Evolutionary conservation across 2,329 filamentous ascomycete species (phyloP), one percentile per base, ranked within the genome.

Genomic region (Trichophyton benhamiae): DNA sequence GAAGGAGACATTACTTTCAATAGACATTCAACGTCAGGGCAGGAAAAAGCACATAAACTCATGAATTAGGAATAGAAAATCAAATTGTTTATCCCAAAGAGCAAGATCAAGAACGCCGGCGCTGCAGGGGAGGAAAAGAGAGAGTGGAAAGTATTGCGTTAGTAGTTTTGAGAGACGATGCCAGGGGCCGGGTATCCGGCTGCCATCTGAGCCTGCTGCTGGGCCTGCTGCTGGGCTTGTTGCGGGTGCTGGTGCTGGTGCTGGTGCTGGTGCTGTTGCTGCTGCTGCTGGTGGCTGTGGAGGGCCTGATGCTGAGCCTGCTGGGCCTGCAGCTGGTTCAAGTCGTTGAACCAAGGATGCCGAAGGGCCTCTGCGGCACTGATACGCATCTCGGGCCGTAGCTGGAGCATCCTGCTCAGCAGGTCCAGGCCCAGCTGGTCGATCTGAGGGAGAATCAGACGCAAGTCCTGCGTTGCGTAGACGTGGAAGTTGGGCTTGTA

Each of bases 401-500:
- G 79, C 73, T 97, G 92, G 33, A 99, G 83, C 89, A 99, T 95
- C 64, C 88, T 83, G 69, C 88, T 86, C 66, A 99, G 80, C 57
- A 99, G 79, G 71, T 96, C 91, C 69, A 99, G 84, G 7, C 92
- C 94, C 9, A 88, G 79, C 17, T 85, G 84, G 70, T 99, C 94
- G 68, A 99, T 90, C 71, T 95, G 89, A 0, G 90, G 91, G 25
- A 99, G 80, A 65, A 97, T 94, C 62, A 87, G 83, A 20, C 88
- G 83, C 60, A 97, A 79, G 68, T 96, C 91, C 72, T 96, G 91
- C 1, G 94, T 96, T 13, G 89, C 88, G 73, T 94, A 97, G 72
- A 95, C 89, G 66, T 94, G 91, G 77, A 96, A 96, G 63, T 87
- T 96, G 57, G 86, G 83, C 80, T 97, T 96, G 81, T 97, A 99